A percentile compares a stretch with the other conserved stretches of the same genome.
phyloP scores from a whole-genome alignment of 192 early-diverging fungal genomes.

The Coemansia sp. region DNA sequence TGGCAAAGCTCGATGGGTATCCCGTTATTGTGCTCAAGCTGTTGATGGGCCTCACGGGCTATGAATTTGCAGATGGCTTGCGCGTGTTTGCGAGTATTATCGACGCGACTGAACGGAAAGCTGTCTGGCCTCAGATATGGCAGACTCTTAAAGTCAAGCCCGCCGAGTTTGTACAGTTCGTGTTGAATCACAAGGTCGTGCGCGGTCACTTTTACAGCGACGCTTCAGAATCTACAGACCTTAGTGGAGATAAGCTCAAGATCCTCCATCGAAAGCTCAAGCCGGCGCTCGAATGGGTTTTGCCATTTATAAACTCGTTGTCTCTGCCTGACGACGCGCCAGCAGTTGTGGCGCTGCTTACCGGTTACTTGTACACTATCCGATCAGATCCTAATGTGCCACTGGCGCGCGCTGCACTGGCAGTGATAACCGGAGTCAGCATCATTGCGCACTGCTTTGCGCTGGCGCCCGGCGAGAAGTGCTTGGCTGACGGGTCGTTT shows the following conservation, averaged over 20 bases:
- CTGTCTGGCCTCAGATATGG: slow-evolving; percentile 25
- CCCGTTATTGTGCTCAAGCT: slow-evolving; percentile 19
- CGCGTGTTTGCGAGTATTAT: slow-evolving; percentile 32
- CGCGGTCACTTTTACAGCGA: slow-evolving; percentile 7
- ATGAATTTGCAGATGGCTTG: slow-evolving; percentile 35
- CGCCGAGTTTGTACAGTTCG: slow-evolving; percentile 15
- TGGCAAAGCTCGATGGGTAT: slow-evolving; percentile 18
- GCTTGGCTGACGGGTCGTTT: slow-evolving; percentile 13
- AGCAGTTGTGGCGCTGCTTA: slow-evolving; percentile 24
- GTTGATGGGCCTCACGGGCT: slow-evolving; percentile 10
- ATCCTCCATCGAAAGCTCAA: slow-evolving; percentile 20
- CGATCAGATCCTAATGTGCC: slow-evolving; percentile 14
- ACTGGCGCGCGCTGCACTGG: slow-evolving; percentile 13
- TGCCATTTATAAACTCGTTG: slow-evolving; percentile 45
- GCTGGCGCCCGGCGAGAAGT: slow-evolving; percentile 23
- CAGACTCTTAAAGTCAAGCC: background rate
- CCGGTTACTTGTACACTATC: slow-evolving; percentile 21
- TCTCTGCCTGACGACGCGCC: slow-evolving; percentile 20
- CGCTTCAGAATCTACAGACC: background rate
- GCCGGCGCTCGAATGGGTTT: slow-evolving; percentile 44
- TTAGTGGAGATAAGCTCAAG: slow-evolving; percentile 14
- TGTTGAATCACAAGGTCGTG: slow-evolving; percentile 13
- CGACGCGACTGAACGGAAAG: slow-evolving; percentile 6
- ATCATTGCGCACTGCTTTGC: slow-evolving; percentile 43
- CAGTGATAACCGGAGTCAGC: slow-evolving; percentile 32